Evolutionary conservation across 106 monocot species (phyloP).

Genomic region (Dioscorea alata): DNA sequence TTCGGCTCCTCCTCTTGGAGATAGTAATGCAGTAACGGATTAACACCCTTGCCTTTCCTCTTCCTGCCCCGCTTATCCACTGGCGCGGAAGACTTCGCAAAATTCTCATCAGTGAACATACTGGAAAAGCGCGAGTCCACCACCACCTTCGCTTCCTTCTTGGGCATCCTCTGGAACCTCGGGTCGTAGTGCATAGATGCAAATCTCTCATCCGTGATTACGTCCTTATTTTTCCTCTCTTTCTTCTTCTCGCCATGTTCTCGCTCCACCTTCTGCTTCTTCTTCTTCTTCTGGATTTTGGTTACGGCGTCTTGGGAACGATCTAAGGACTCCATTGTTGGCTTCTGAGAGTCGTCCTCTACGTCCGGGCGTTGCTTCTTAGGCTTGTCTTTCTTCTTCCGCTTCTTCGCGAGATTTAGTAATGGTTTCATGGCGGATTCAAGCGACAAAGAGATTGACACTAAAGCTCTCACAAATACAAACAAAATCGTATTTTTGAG

Average conservation of each 20-base stretch:
- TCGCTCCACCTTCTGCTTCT: conserved; percentile 22
- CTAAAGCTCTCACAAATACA: too few relatives aligned
- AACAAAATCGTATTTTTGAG: too few relatives aligned
- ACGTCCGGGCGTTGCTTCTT: neutral
- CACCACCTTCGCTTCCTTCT: conserved; percentile 48
- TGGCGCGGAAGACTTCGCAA: conserved; percentile 42
- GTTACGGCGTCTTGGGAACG: neutral
- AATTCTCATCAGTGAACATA: conserved; percentile 55
- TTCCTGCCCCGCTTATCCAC: conserved; percentile 73
- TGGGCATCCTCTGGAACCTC: conserved; percentile 63
- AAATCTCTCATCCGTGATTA: conserved; percentile 64
- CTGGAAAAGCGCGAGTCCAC: conserved; percentile 63
- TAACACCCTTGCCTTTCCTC: conserved; percentile 36
- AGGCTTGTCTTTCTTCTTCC: conserved; percentile 4
- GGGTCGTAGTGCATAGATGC: conserved; percentile 65
- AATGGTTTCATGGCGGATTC: neutral
- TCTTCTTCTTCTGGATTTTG: conserved; percentile 7
- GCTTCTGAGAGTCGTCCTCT: neutral
- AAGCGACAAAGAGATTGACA: too few relatives aligned
- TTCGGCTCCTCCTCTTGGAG: conserved; percentile 34
- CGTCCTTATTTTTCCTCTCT: neutral
- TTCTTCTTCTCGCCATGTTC: neutral
- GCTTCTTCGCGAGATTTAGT: too few relatives aligned
- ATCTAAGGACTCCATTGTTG: too few relatives aligned
- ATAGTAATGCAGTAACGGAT: conserved; percentile 50